Percentiles rank a stretch among this genome's conserved stretches.
phyloP scores from a whole-genome alignment of 2,329 filamentous ascomycete genomes.

The Colletotrichum costaricense region DNA sequence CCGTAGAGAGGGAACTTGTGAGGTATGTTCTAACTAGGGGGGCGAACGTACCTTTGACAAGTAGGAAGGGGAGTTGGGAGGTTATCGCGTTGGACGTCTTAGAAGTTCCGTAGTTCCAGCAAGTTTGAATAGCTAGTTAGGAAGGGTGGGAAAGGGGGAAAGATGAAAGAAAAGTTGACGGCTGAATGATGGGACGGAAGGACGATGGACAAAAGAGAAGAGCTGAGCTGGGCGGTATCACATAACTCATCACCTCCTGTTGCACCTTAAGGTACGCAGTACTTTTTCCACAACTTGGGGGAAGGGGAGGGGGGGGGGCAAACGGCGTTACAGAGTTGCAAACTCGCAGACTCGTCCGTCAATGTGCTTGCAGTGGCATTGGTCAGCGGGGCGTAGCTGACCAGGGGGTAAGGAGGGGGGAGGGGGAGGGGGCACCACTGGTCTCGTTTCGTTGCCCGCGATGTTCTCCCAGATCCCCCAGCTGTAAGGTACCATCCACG shows the following conservation, averaged over 20 bases:
- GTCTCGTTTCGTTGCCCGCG: no score
- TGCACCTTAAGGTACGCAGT: neutral
- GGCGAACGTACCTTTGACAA: neutral
- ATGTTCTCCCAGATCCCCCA: no score
- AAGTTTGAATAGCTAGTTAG: neutral
- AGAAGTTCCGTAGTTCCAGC: neutral
- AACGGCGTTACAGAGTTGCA: conserved; percentile 36
- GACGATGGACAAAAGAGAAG: conserved; percentile 23
- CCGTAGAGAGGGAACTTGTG: neutral
- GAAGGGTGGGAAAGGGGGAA: neutral
- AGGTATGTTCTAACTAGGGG: no score
- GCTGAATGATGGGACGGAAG: conserved; percentile 29
- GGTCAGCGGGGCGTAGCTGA: conserved; percentile 28
- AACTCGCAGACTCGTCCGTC: conserved; percentile 32
- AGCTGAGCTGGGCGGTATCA: conserved; percentile 25
- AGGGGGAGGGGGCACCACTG: neutral
- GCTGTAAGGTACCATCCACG: no score
- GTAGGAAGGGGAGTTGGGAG: neutral
- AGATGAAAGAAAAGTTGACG: neutral
- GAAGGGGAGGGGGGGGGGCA: conserved; percentile 7
- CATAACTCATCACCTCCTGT: conserved; percentile 15
- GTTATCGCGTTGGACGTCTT: conserved; percentile 25
- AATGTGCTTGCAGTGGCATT: conserved; percentile 35
- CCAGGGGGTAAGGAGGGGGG: neutral
- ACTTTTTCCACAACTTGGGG: conserved; percentile 2